A percentile compares a stretch with the other conserved stretches of the same genome.
Evolutionary conservation across 169 alveolate species (phyloP).

Genomic region (Cryptosporidium andersoni): DNA sequence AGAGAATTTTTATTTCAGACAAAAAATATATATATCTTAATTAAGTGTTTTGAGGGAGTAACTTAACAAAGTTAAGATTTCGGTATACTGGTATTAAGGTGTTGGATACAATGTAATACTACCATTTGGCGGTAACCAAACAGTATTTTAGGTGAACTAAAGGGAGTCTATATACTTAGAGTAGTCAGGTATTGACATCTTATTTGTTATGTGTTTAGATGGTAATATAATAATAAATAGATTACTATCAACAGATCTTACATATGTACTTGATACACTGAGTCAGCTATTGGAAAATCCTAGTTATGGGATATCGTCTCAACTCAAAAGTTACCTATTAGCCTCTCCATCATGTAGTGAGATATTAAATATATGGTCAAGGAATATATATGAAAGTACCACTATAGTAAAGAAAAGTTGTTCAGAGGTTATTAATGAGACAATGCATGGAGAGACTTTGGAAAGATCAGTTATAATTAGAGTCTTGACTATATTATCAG

Average conservation of each 20-base stretch:
- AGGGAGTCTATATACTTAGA: no score
- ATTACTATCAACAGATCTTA: slow-evolving; percentile 8
- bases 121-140: no score
- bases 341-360: slow-evolving; percentile 52
- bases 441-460: slow-evolving; percentile 10
- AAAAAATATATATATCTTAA: background rate
- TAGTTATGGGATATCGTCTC: background rate
- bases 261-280: slow-evolving; percentile 22
- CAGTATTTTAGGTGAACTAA: no score
- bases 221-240: slow-evolving; percentile 22
- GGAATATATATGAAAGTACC: slow-evolving; percentile 20
- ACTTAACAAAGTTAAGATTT: background rate
- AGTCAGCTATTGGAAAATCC: background rate
- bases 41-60: background rate
- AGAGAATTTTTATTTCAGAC: background rate
- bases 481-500: slow-evolving; percentile 26
- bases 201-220: no score
- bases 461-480: slow-evolving; percentile 10
- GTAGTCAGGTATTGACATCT: no score
- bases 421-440: background rate
- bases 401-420: slow-evolving; percentile 3
- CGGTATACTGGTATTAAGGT: no score
- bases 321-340: slow-evolving; percentile 1
- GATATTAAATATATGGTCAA: slow-evolving; percentile 49
- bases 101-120: no score